Conservation (phyloP, 169 alveolate genomes). For the Perkinsus chesapeaki region DNA sequence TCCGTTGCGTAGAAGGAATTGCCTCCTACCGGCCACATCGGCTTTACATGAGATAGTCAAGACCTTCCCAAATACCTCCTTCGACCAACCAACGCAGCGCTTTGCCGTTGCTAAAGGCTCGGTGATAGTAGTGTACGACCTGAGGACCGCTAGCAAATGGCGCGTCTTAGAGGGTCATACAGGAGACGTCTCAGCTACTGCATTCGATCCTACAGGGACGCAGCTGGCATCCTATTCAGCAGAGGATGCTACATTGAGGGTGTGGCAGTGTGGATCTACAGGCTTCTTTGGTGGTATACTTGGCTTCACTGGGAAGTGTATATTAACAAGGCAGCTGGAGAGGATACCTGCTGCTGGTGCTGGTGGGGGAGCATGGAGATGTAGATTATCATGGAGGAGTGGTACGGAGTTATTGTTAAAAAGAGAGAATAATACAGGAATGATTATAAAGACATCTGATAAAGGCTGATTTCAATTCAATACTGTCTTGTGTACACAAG, state of each 20-base stretch:
- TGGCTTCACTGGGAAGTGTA: constrained; percentile 21
- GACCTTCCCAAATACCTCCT: constrained; percentile 29
- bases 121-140: constrained; percentile 27
- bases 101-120: constrained; percentile 27
- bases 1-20: not conserved
- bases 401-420: not conserved
- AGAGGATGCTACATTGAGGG: constrained; percentile 21
- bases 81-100: constrained; percentile 33
- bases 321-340: not conserved
- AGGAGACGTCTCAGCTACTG: constrained; percentile 21
- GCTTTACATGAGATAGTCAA: constrained; percentile 25
- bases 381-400: not conserved
- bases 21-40: constrained; percentile 17
- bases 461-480: not conserved
- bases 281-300: constrained; percentile 31
- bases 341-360: not conserved
- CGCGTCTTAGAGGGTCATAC: constrained; percentile 33
- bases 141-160: constrained; percentile 38
- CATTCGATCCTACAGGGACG: constrained; percentile 27
- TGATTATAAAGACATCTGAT: not conserved
- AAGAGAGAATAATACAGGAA: not conserved
- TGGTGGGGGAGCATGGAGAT: not conserved
- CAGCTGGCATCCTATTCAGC: constrained; percentile 31
- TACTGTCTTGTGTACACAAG: too few species aligned
- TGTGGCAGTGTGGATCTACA: constrained; percentile 33